These are phyloP conservation scores for Eruca vesicaria DNA, from an alignment of 441 rosid species.

Conservation along the genomic window DNA sequence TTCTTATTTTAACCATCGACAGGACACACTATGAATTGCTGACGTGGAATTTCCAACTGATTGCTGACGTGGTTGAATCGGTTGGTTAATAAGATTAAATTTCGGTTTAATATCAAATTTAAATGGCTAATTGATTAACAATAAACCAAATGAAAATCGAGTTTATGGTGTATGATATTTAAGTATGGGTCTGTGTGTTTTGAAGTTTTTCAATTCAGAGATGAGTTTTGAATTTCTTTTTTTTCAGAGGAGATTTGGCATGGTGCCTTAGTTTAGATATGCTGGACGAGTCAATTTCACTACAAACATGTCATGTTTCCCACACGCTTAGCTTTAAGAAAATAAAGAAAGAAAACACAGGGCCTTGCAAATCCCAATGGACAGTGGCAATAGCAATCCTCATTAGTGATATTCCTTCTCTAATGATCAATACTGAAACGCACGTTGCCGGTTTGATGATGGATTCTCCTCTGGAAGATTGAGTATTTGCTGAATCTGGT, in stretches of 20 bases:
- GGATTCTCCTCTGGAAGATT: conserved; percentile 59
- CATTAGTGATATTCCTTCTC: neutral
- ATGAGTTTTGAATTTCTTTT: too few relatives aligned
- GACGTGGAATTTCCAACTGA: neutral
- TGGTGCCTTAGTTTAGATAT: too few relatives aligned
- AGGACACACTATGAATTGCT: neutral
- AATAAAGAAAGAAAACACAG: neutral
- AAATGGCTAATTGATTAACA: neutral
- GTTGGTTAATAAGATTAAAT: neutral
- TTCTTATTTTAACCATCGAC: neutral
- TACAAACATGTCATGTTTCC: too few relatives aligned
- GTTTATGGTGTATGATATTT: too few relatives aligned
- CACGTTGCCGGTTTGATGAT: conserved; percentile 34
- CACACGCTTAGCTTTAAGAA: too few relatives aligned
- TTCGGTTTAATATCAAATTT: neutral
- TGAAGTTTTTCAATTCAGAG: too few relatives aligned
- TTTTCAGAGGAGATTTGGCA: too few relatives aligned
- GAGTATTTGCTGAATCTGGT: conserved; percentile 75
- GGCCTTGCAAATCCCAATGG: neutral
- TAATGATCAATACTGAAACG: conserved; percentile 32
- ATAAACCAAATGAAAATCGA: too few relatives aligned
- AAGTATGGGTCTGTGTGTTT: too few relatives aligned
- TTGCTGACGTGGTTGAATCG: neutral
- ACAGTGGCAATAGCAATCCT: too few relatives aligned
- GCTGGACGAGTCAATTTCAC: too few relatives aligned